Percentiles rank a stretch among this genome's conserved stretches.
Conservation (phyloP, 441 rosid genomes). For the Populus hybrid region DNA sequence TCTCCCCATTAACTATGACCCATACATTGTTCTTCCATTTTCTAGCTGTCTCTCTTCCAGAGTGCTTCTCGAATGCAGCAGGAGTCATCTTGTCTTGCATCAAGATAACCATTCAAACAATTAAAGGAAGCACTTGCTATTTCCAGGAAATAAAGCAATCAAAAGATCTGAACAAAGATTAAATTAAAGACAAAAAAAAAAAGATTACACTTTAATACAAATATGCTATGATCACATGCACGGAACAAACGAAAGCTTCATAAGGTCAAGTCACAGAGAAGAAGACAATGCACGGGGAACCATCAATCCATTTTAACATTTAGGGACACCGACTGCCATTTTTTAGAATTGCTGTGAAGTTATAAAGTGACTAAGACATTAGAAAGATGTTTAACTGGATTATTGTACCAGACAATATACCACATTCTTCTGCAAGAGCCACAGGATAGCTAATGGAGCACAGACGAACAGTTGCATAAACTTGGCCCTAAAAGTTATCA, state of each 20-base stretch:
- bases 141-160: background rate
- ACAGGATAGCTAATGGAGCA: slow-evolving; percentile 5
- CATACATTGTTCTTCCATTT: slow-evolving; percentile 99
- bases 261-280: background rate
- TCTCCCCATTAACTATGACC: slow-evolving; percentile 89
- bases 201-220: background rate
- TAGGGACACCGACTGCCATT: background rate
- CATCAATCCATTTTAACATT: background rate
- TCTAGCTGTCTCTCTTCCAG: slow-evolving; percentile 98
- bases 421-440: slow-evolving; percentile 11
- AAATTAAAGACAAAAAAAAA: background rate
- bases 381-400: slow-evolving; percentile 4
- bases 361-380: background rate
- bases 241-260: background rate
- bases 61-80: slow-evolving; percentile 99
- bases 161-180: background rate
- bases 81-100: slow-evolving; percentile 84
- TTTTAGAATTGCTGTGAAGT: background rate
- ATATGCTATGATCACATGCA: slow-evolving; percentile 6
- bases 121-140: slow-evolving; percentile 2
- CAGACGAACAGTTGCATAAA: slow-evolving; percentile 5
- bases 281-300: background rate
- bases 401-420: slow-evolving; percentile 5
- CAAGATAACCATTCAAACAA: slow-evolving; percentile 24
- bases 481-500: slow-evolving; percentile 3